phyloP scores from a whole-genome alignment of 768 basidiomycete species.

The Rhodotorula babjevae region DNA sequence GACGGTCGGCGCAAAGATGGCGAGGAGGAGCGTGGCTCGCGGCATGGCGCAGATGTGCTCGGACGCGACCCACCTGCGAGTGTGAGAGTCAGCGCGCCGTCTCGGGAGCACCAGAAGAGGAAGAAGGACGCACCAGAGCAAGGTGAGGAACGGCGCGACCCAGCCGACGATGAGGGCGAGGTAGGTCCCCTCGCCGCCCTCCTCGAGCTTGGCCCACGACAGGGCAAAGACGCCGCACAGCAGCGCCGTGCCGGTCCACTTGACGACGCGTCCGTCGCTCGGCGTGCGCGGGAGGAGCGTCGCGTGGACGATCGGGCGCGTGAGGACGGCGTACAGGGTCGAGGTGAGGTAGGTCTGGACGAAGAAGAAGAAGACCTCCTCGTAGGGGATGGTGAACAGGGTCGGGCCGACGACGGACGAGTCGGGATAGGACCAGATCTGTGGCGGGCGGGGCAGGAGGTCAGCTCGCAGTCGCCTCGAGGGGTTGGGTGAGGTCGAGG shows the following conservation, averaged over 20 bases:
- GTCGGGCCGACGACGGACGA: slow-evolving; percentile 35
- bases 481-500: background rate
- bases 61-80: slow-evolving; percentile 33
- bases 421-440: slow-evolving; percentile 40
- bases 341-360: slow-evolving; percentile 41
- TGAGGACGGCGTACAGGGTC: slow-evolving; percentile 38
- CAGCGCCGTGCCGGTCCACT: slow-evolving; percentile 3
- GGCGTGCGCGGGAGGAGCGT: slow-evolving; percentile 23
- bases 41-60: slow-evolving; percentile 32
- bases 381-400: slow-evolving; percentile 36
- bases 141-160: slow-evolving; percentile 31
- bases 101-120: background rate
- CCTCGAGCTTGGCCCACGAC: slow-evolving; percentile 15
- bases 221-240: slow-evolving; percentile 19
- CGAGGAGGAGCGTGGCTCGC: slow-evolving; percentile 5
- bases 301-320: slow-evolving; percentile 32
- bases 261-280: slow-evolving; percentile 9
- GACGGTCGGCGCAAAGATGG: slow-evolving; percentile 26
- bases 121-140: slow-evolving; percentile 15
- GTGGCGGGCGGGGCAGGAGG: background rate
- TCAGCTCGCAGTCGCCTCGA: background rate
- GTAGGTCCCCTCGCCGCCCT: slow-evolving; percentile 37
- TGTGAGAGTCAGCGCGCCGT: background rate
- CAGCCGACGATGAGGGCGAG: slow-evolving; percentile 33
- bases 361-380: slow-evolving; percentile 42